Percentiles rank a stretch among this genome's conserved stretches.
These are phyloP conservation scores for Globisporangium radiosum DNA, from an alignment of 352 stramenopile species.

Conservation along the genomic window DNA sequence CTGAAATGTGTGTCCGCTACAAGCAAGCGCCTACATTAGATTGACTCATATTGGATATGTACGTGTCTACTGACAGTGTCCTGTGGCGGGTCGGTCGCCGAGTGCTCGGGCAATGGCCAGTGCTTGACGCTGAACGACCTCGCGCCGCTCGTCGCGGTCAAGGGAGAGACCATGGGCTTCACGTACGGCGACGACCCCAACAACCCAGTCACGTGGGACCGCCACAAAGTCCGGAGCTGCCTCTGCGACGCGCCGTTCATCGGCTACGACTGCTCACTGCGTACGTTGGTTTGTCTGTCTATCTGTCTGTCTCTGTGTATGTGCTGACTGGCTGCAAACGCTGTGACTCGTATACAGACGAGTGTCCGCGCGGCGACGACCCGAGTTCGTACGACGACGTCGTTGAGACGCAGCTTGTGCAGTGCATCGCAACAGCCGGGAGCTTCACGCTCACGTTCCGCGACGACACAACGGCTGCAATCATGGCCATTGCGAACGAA, in stretches of 20 bases:
- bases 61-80: constrained; percentile 28
- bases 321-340: not conserved
- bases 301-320: not conserved
- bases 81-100: constrained; percentile 27
- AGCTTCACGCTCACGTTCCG: constrained; percentile 66
- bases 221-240: constrained; percentile 54
- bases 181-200: constrained; percentile 64
- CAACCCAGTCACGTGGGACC: constrained; percentile 67
- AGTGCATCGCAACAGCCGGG: constrained; percentile 47
- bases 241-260: constrained; percentile 52
- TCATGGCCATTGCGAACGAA: constrained; percentile 29
- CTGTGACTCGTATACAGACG: constrained; percentile 17
- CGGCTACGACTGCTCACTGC: constrained; percentile 65
- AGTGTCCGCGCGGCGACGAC: constrained; percentile 68
- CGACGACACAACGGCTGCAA: constrained; percentile 40
- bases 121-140: constrained; percentile 69
- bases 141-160: constrained; percentile 41
- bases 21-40: not conserved
- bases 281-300: constrained; percentile 18
- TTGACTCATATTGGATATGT: not conserved
- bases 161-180: constrained; percentile 46
- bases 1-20: not conserved
- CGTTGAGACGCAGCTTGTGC: constrained; percentile 55
- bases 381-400: constrained; percentile 51
- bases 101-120: constrained; percentile 71